phyloP scores from a whole-genome alignment of 2,329 filamentous ascomycete genomes.

The Colletotrichum noveboracense region DNA sequence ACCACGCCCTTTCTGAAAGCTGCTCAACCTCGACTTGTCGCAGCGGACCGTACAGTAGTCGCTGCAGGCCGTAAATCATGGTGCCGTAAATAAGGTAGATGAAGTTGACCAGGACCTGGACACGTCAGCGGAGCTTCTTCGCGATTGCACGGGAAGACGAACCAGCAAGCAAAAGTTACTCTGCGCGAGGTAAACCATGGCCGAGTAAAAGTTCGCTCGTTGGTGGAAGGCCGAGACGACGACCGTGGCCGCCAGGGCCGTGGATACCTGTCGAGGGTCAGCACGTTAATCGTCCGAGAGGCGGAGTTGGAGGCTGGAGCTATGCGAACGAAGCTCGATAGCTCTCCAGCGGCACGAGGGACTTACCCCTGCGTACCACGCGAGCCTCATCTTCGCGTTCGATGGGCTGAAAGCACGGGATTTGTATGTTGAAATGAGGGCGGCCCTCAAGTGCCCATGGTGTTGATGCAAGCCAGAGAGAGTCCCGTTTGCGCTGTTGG shows the following conservation, averaged over 20 bases:
- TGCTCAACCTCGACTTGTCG: constrained; percentile 96
- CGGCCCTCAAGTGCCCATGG: constrained; percentile 39
- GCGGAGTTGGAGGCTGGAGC: background rate
- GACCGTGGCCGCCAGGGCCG: constrained; percentile 82
- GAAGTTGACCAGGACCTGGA: constrained; percentile 87
- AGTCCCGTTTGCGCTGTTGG: constrained; percentile 4
- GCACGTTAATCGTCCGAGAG: background rate
- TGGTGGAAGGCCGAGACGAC: constrained; percentile 92
- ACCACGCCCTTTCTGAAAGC: constrained; percentile 97
- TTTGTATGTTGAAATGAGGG: constrained; percentile 21
- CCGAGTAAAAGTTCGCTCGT: constrained; percentile 97
- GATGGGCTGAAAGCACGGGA: constrained; percentile 13
- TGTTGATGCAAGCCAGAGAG: constrained; percentile 25
- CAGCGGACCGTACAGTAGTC: constrained; percentile 87
- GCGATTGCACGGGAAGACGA: constrained; percentile 33
- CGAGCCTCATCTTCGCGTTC: constrained; percentile 59
- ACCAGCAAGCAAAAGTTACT: constrained; percentile 96
- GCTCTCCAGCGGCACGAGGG: background rate
- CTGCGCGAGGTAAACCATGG: constrained; percentile 94
- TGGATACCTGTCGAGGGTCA: constrained; percentile 66
- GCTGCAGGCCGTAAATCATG: constrained; percentile 86
- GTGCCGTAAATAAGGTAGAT: constrained; percentile 81
- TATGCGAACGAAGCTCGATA: background rate
- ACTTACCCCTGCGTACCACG: constrained; percentile 67
- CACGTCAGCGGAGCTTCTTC: background rate